Evolutionary conservation across 305 asterid genomes (phyloP).

Genomic region (Solanum hybrid): DNA sequence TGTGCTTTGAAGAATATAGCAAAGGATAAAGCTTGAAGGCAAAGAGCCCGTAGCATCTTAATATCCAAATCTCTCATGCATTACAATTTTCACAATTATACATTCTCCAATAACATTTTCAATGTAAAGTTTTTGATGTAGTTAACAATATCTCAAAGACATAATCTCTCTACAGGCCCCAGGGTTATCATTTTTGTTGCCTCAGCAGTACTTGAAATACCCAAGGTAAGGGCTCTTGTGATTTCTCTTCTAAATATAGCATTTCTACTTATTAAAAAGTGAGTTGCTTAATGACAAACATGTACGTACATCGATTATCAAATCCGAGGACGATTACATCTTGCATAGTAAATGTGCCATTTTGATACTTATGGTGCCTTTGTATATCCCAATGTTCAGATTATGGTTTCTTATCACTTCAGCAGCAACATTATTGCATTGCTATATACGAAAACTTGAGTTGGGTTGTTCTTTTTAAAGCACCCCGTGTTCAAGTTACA

Average conservation of each 20-base stretch:
- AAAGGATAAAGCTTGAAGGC: not conserved
- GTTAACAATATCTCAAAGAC: slow-evolving; percentile 29
- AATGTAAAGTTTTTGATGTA: not conserved
- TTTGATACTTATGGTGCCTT: not conserved
- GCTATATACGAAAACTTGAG: not conserved
- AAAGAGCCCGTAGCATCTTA: not conserved
- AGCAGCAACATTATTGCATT: not conserved
- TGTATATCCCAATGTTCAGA: not conserved
- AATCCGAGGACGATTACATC: not conserved
- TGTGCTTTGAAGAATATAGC: not conserved
- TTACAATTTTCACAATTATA: not conserved
- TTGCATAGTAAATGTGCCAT: not conserved
- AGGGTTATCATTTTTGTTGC: slow-evolving; percentile 83
- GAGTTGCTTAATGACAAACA: not conserved
- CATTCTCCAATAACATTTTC: not conserved
- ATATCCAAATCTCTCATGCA: not conserved
- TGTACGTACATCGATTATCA: not conserved
- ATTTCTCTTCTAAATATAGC: not conserved
- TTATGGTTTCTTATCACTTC: not conserved
- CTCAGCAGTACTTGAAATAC: slow-evolving; percentile 53
- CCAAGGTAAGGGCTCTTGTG: slow-evolving; percentile 50
- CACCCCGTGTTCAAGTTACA: not conserved
- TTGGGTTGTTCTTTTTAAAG: not conserved
- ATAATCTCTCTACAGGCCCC: slow-evolving; percentile 81
- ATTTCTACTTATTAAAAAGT: not conserved